Evolutionary conservation across 2,329 filamentous ascomycete genomes (phyloP).

Genomic region (Pseudophaeomoniella oleicola): DNA sequence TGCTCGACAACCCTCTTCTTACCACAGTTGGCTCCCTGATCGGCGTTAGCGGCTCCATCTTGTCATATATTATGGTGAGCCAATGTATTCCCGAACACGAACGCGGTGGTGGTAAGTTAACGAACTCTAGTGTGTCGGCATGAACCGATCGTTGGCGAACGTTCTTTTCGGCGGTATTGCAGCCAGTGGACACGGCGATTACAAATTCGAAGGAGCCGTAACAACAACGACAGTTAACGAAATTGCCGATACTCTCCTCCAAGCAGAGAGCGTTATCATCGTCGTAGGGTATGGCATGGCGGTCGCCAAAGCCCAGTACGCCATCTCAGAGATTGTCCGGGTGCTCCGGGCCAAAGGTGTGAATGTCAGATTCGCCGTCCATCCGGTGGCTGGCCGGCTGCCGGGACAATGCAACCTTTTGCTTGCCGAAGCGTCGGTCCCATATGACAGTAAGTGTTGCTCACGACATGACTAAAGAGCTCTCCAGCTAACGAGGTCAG

Average conservation of each 20-base stretch:
- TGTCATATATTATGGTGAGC: slow-evolving; percentile 60
- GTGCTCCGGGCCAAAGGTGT: slow-evolving; percentile 61
- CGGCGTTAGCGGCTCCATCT: slow-evolving; percentile 74
- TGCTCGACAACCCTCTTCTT: slow-evolving; percentile 75
- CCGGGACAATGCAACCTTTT: slow-evolving; percentile 87
- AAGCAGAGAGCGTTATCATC: slow-evolving; percentile 74
- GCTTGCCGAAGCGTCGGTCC: slow-evolving; percentile 73
- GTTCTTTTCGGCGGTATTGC: slow-evolving; percentile 76
- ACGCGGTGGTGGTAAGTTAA: no score
- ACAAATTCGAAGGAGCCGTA: slow-evolving; percentile 66
- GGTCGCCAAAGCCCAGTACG: slow-evolving; percentile 84
- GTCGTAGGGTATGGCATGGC: slow-evolving; percentile 89
- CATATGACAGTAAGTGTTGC: slow-evolving; percentile 53
- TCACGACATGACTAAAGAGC: no score
- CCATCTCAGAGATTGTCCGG: slow-evolving; percentile 67
- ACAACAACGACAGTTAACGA: slow-evolving; percentile 70
- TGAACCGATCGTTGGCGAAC: slow-evolving; percentile 83
- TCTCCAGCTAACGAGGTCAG: no score
- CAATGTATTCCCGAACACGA: no score
- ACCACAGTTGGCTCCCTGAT: slow-evolving; percentile 79
- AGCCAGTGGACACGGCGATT: slow-evolving; percentile 45
- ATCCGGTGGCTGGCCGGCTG: slow-evolving; percentile 83
- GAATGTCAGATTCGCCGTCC: slow-evolving; percentile 77
- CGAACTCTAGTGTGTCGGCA: slow-evolving; percentile 55
- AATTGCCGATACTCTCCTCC: slow-evolving; percentile 58